These are phyloP conservation scores for Fusarium aywerte DNA, from an alignment of 2,329 filamentous ascomycete genomes.

Conservation along the genomic window DNA sequence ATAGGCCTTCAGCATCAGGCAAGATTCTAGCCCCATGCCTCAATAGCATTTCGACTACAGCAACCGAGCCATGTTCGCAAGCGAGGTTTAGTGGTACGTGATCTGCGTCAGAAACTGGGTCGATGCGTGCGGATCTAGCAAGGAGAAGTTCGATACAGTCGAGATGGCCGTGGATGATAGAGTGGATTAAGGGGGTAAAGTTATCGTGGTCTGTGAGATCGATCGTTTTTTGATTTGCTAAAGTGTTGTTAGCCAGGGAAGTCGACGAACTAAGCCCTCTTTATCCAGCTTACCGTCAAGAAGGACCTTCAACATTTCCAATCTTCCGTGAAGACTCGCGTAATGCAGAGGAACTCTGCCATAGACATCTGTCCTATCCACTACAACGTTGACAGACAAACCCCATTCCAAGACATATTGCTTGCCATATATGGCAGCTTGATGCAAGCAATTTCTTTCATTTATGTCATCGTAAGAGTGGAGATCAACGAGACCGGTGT, in stretches of 20 bases:
- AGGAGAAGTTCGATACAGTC: constrained; percentile 84
- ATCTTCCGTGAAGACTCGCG: constrained; percentile 91
- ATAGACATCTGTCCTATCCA: constrained; percentile 88
- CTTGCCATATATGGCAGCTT: constrained; percentile 94
- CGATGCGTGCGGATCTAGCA: constrained; percentile 80
- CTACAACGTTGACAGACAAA: constrained; percentile 78
- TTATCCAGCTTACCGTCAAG: constrained; percentile 65
- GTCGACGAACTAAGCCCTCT: background rate
- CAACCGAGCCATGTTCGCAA: constrained; percentile 89
- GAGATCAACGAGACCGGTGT: constrained; percentile 86
- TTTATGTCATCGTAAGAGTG: constrained; percentile 97
- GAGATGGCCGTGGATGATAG: constrained; percentile 88
- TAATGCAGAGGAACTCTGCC: constrained; percentile 94
- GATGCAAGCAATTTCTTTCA: constrained; percentile 94
- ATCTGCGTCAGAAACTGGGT: constrained; percentile 86
- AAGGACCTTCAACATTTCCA: constrained; percentile 83
- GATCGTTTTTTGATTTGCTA: constrained; percentile 78
- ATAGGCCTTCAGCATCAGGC: constrained; percentile 95
- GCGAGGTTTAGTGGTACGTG: constrained; percentile 95
- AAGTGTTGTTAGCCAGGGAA: constrained; percentile 17
- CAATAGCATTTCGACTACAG: constrained; percentile 86
- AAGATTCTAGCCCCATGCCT: constrained; percentile 83
- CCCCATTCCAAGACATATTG: constrained; percentile 80
- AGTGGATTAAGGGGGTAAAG: constrained; percentile 94
- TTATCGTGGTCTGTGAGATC: constrained; percentile 95